Evolutionary conservation across 2,329 filamentous ascomycete species (phyloP).

Genomic region (Chalara sp.): DNA sequence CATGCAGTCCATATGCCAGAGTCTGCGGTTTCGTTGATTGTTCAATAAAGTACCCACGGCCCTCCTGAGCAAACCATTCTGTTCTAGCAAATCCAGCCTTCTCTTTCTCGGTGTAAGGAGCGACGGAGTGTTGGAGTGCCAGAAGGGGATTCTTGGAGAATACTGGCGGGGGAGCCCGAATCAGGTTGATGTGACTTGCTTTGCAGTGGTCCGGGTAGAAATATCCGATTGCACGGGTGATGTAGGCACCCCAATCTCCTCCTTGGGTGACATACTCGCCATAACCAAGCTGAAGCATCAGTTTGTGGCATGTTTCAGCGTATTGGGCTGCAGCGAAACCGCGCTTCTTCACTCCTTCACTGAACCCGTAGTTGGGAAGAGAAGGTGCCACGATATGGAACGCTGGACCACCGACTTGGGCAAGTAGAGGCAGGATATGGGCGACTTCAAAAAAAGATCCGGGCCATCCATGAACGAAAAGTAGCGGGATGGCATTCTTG

Average conservation of each 20-base stretch:
- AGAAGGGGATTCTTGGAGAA: constrained; percentile 5
- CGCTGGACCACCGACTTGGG: constrained; percentile 8
- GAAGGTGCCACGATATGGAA: constrained; percentile 44
- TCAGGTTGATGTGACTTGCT: constrained; percentile 36
- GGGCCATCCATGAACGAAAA: constrained; percentile 54
- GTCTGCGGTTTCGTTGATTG: constrained; percentile 55
- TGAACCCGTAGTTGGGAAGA: constrained; percentile 46
- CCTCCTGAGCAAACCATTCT: constrained; percentile 12
- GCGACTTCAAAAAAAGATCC: constrained; percentile 10
- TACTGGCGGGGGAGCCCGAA: neutral
- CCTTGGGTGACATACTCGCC: constrained; percentile 53
- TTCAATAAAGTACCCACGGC: constrained; percentile 13
- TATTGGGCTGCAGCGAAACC: constrained; percentile 56
- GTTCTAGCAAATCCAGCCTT: constrained; percentile 11
- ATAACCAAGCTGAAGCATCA: constrained; percentile 64
- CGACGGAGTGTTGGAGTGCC: constrained; percentile 2
- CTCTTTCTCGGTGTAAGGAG: constrained; percentile 7
- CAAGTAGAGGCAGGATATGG: constrained; percentile 12
- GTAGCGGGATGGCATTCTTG: constrained; percentile 47
- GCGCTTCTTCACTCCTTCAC: constrained; percentile 21
- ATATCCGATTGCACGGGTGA: constrained; percentile 54
- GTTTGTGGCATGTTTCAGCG: constrained; percentile 55
- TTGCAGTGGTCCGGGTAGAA: constrained; percentile 49
- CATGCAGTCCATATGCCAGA: constrained; percentile 59
- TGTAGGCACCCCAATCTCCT: constrained; percentile 65